Percentiles rank a stretch among this genome's conserved stretches.
These are phyloP conservation scores for Anisodus tanguticus DNA, from an alignment of 257 asterid species.

Conservation along the genomic window DNA sequence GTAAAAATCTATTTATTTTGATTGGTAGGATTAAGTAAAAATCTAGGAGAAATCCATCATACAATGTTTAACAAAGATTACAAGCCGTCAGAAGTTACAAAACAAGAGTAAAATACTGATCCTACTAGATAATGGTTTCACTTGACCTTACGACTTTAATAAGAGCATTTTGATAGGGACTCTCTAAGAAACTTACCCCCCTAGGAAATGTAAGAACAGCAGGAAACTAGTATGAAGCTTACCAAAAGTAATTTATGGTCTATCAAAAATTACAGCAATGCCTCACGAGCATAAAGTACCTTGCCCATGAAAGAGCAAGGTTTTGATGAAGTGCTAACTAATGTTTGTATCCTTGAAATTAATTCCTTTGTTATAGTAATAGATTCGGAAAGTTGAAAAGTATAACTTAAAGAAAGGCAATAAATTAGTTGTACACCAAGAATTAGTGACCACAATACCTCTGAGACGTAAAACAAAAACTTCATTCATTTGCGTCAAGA, in stretches of 20 bases:
- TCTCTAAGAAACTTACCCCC: background rate
- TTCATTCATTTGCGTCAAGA: background rate
- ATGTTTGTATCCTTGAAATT: conserved; percentile 8
- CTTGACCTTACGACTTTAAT: background rate
- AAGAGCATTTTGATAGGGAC: background rate
- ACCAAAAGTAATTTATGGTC: conserved; percentile 3
- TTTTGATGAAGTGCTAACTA: conserved; percentile 2
- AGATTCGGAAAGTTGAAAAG: background rate
- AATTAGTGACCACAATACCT: background rate
- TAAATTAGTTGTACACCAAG: conserved; percentile 1
- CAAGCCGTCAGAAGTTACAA: background rate
- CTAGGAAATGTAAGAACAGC: background rate
- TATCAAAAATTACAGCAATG: background rate
- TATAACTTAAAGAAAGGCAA: conserved; percentile 7
- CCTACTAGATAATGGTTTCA: background rate
- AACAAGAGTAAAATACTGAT: background rate
- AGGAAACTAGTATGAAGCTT: background rate
- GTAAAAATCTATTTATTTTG: background rate
- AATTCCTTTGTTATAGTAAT: background rate
- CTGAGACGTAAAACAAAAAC: background rate
- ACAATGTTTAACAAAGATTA: background rate
- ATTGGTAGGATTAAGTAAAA: background rate
- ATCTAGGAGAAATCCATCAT: background rate
- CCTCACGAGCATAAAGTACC: background rate
- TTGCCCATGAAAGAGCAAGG: background rate